Conservation (phyloP, 768 basidiomycete species). For the Suillus sp. region DNA sequence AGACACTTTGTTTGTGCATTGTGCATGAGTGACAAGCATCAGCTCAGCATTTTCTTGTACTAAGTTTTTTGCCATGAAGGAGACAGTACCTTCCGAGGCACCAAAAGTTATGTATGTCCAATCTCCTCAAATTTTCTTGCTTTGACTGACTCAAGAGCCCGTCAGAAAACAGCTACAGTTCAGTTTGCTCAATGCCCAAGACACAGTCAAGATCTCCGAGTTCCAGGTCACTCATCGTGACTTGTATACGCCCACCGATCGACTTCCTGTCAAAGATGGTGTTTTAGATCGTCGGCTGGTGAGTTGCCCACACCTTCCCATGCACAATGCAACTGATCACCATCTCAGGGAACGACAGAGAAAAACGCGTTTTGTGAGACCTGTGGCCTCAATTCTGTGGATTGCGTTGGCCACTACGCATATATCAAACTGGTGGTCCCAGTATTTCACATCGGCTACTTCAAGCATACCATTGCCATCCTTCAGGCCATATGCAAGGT, state of each 20-base stretch:
- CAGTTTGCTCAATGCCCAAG: slow-evolving; percentile 89
- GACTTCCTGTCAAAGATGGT: slow-evolving; percentile 87
- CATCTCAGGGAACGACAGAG: slow-evolving; percentile 84
- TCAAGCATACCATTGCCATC: slow-evolving; percentile 91
- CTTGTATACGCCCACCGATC: slow-evolving; percentile 82
- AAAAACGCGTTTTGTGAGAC: slow-evolving; percentile 94
- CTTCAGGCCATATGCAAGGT: slow-evolving; percentile 98
- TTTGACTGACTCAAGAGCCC: slow-evolving; percentile 16
- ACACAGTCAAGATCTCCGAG: slow-evolving; percentile 94
- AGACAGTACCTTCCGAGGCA: slow-evolving; percentile 73
- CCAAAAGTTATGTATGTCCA: slow-evolving; percentile 77
- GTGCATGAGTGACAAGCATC: neutral
- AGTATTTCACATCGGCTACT: slow-evolving; percentile 98
- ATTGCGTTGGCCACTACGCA: slow-evolving; percentile 98
- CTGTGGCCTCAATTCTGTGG: slow-evolving; percentile 86
- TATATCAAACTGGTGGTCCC: slow-evolving; percentile 97
- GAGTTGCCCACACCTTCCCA: slow-evolving; percentile 26
- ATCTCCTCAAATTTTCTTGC: neutral
- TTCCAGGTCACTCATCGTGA: slow-evolving; percentile 95
- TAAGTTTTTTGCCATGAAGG: slow-evolving; percentile 56
- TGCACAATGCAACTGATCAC: slow-evolving; percentile 2
- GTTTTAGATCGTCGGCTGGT: slow-evolving; percentile 92
- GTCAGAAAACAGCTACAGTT: slow-evolving; percentile 94
- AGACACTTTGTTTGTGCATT: neutral
- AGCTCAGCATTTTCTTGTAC: neutral